Evolutionary conservation across 1,139 yeast species (phyloP).

Genomic region (Pneumocystis canis): DNA sequence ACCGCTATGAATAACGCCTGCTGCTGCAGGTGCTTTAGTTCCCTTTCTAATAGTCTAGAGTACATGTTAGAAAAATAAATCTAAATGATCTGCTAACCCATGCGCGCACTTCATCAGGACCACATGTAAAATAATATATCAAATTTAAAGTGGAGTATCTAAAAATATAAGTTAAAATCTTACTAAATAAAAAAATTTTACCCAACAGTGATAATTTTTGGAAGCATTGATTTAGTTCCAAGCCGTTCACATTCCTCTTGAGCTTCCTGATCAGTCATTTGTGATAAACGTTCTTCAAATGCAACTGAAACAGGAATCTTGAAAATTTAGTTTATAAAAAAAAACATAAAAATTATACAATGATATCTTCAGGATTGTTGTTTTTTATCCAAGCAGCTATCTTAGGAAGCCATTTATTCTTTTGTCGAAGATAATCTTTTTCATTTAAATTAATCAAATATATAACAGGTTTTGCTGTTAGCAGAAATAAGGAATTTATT

Average conservation of each 20-base stretch:
- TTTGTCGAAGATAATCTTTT: conserved; percentile 88
- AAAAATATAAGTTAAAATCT: background rate
- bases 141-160: conserved; percentile 38
- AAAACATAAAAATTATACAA: conserved; percentile 20
- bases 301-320: conserved; percentile 78
- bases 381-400: conserved; percentile 96
- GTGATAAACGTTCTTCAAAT: conserved; percentile 83
- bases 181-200: conserved; percentile 23
- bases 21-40: conserved; percentile 79
- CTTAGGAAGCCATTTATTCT: conserved; percentile 81
- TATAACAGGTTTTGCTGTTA: conserved; percentile 93
- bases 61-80: background rate
- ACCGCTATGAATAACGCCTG: conserved; percentile 85
- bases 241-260: conserved; percentile 75
- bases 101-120: conserved; percentile 77
- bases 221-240: conserved; percentile 75
- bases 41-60: conserved; percentile 48
- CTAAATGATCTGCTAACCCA: conserved; percentile 33
- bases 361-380: conserved; percentile 84
- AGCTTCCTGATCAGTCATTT: conserved; percentile 86
- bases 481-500: conserved; percentile 62
- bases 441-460: conserved; percentile 89
- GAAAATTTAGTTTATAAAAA: background rate
- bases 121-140: conserved; percentile 83
- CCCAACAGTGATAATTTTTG: conserved; percentile 68